phyloP scores from a whole-genome alignment of 805 yeast genomes.

The Lipomyces mesembrius region DNA sequence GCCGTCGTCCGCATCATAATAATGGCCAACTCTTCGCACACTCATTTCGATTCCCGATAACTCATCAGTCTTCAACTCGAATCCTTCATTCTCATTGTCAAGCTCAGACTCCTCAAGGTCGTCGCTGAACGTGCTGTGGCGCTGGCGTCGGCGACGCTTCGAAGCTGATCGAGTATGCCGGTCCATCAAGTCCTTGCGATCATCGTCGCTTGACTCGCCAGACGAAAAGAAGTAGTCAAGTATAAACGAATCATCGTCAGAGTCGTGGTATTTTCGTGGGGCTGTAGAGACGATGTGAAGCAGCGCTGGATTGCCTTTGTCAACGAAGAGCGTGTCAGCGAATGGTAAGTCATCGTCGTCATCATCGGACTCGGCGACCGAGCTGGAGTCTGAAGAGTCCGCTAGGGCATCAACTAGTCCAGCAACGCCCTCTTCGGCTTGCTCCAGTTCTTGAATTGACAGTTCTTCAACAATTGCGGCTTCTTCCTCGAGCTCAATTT shows the following conservation, averaged over 20 bases:
- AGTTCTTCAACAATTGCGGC: conserved; percentile 39
- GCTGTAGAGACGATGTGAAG: conserved; percentile 38
- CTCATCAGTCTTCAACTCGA: conserved; percentile 42
- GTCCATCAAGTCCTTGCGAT: conserved; percentile 30
- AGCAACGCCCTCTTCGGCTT: conserved; percentile 12
- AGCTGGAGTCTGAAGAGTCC: conserved; percentile 39
- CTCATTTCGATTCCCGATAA: conserved; percentile 43
- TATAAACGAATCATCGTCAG: conserved; percentile 69
- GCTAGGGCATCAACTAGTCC: conserved; percentile 9
- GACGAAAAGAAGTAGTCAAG: conserved; percentile 74
- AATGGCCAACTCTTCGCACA: conserved; percentile 44
- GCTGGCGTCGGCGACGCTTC: conserved; percentile 22
- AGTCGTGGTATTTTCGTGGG: conserved; percentile 39
- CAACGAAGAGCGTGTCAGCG: conserved; percentile 39
- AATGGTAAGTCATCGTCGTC: conserved; percentile 35
- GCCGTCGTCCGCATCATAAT: conserved; percentile 56
- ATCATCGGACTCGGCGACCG: conserved; percentile 43
- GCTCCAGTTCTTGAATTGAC: conserved; percentile 19
- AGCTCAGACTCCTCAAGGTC: conserved; percentile 39
- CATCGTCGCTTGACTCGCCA: conserved; percentile 44
- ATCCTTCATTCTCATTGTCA: conserved; percentile 20
- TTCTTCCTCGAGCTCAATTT: conserved; percentile 46
- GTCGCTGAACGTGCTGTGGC: conserved; percentile 22
- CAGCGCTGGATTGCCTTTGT: conserved; percentile 39
- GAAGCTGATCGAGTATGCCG: conserved; percentile 10